Evolutionary conservation across 805 yeast species (phyloP), one percentile per base, ranked within the genome.

Genomic region (Kodamaea lidongshanica): DNA sequence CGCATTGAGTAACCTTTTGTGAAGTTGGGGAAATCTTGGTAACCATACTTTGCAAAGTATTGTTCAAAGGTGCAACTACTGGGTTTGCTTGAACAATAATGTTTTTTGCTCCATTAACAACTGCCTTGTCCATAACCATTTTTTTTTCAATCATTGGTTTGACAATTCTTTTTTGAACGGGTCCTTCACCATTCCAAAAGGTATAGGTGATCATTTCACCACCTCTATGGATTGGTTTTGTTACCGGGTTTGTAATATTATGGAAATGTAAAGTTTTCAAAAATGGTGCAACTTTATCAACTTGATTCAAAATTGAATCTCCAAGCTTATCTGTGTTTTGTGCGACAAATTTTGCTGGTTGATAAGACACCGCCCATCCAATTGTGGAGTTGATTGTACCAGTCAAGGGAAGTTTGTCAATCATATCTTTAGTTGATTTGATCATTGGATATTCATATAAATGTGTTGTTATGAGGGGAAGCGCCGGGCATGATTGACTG

Each of bases 41-140:
- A 16, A 74, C 63, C 14, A 62, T 42, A 2, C 60, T 50, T 38
- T 69, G 77, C 30, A 81, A 51, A 19, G 64, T 56, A 19, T 65
- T 55, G 56, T 81, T 85, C 25, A 79, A 25, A 16, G 92, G 88
- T 20, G 61, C 64, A 27, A 81, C 58, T 8, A 78, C 19, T 4
- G 83, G 79, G 51, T 79, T 86, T 13, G 78, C 45, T 14, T 71
- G 67, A n/a, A 79, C 64, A 41, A 85, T 65, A 21, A 81, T 41
- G 29, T 77, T 48, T 23, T 83, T 80, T 45, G 73, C 74, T 14
- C 85, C 85, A 17, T 74, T 59, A 6, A 72, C 65, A 46, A 74
- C 70, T 31, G 56, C 56, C 29, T 61, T 62, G 39, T 81, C 75
- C 35, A 68, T 55, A 28, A 62, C 67, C 41, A 60, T 48, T 16